Evolutionary conservation across 306 rosid genomes (phyloP).

Genomic region (Quercus suber): DNA sequence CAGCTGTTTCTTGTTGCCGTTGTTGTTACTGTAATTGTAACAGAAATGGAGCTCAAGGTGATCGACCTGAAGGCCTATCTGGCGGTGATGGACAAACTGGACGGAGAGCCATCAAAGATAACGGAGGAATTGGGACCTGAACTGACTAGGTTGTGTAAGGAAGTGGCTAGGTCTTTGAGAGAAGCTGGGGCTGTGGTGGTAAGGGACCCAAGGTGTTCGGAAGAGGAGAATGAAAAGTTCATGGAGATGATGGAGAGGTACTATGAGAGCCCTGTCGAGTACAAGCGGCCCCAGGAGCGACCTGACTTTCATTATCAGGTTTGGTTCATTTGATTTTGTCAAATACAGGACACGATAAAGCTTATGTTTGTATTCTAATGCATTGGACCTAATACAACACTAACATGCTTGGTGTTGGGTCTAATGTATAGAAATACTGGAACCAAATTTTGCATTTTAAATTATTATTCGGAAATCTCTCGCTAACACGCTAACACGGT

Average conservation of each 20-base stretch:
- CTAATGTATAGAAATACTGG: too few species aligned
- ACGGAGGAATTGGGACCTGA: slow-evolving; percentile 8
- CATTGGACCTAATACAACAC: too few species aligned
- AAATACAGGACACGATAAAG: too few species aligned
- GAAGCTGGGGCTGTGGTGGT: slow-evolving; percentile 86
- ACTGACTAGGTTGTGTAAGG: slow-evolving; percentile 44
- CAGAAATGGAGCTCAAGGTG: slow-evolving; percentile 77
- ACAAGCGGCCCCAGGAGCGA: slow-evolving; percentile 72
- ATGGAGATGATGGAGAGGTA: slow-evolving; percentile 91
- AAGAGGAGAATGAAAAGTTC: slow-evolving; percentile 82
- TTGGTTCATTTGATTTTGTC: too few species aligned
- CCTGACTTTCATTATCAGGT: slow-evolving; percentile 94
- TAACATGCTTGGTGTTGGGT: too few species aligned
- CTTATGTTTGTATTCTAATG: too few species aligned
- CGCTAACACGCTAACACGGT: too few species aligned
- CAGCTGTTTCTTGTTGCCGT: not conserved
- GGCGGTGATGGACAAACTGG: slow-evolving; percentile 11
- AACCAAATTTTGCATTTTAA: too few species aligned
- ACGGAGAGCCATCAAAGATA: not conserved
- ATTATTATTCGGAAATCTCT: too few species aligned
- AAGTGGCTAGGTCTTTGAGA: slow-evolving; percentile 64
- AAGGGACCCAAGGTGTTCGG: slow-evolving; percentile 79
- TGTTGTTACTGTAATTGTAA: too few species aligned
- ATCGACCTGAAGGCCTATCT: slow-evolving; percentile 64
- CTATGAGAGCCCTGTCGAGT: slow-evolving; percentile 54